These are phyloP conservation scores for Microcyclosporella mali DNA, from an alignment of 2,329 filamentous ascomycete genomes.

Conservation along the genomic window DNA sequence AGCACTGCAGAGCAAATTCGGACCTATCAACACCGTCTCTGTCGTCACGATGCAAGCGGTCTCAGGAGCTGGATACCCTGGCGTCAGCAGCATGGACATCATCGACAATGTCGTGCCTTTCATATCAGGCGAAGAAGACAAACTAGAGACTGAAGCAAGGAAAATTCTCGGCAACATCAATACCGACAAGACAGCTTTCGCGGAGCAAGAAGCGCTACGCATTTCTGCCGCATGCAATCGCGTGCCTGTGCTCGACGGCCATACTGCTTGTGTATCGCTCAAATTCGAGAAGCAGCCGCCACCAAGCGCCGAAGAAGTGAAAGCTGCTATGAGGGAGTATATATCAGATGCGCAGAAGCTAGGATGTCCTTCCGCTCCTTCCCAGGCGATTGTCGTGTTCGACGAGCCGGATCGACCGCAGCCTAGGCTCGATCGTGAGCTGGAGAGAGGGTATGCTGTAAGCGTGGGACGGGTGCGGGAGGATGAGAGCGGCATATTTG, in stretches of 20 bases:
- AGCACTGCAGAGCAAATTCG: constrained; percentile 79
- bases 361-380: constrained; percentile 80
- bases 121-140: constrained; percentile 91
- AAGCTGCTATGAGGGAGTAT: constrained; percentile 72
- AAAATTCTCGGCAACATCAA: constrained; percentile 85
- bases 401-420: constrained; percentile 87
- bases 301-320: constrained; percentile 69
- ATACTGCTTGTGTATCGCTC: constrained; percentile 89
- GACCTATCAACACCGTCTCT: constrained; percentile 66
- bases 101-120: constrained; percentile 93
- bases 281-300: constrained; percentile 69
- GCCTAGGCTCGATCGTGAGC: constrained; percentile 80
- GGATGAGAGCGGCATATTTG: constrained; percentile 83
- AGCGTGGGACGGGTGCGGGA: constrained; percentile 82
- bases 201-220: constrained; percentile 65
- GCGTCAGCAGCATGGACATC: constrained; percentile 89
- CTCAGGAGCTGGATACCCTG: constrained; percentile 84
- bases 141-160: constrained; percentile 86
- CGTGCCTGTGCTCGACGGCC: constrained; percentile 90
- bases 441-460: constrained; percentile 80
- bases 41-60: constrained; percentile 95
- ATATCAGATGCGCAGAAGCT: constrained; percentile 73
- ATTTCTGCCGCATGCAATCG: constrained; percentile 88
- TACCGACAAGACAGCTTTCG: constrained; percentile 63
- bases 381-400: constrained; percentile 76